A percentile compares a stretch with the other conserved stretches of the same genome.
Evolutionary conservation across 108 stramenopile genomes (phyloP).

Genomic region (Skeletonema menzelii): DNA sequence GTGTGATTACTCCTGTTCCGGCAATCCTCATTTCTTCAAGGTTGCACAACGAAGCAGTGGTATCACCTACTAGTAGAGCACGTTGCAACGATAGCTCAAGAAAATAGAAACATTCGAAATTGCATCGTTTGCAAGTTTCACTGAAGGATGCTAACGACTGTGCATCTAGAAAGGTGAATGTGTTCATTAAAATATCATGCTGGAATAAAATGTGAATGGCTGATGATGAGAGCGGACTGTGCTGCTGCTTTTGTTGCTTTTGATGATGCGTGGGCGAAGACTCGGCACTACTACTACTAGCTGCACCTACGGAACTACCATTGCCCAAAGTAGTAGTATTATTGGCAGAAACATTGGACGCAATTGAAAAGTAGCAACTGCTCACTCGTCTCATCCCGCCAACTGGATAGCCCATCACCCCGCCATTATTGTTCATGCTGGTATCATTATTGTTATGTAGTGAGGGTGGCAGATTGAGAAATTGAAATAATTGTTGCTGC

Average conservation of each 20-base stretch:
- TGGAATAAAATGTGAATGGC: constrained; percentile 47
- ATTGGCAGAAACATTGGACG: constrained; percentile 16
- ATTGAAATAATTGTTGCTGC: constrained; percentile 1
- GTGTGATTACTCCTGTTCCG: constrained; percentile 55
- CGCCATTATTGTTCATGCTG: neutral
- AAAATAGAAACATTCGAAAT: constrained; percentile 78
- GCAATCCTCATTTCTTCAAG: constrained; percentile 14
- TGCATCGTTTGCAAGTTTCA: constrained; percentile 64
- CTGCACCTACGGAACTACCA: too few species aligned
- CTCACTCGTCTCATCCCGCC: constrained; percentile 62
- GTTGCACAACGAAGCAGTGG: too few species aligned
- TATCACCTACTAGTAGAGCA: constrained; percentile 41
- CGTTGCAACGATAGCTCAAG: constrained; percentile 77
- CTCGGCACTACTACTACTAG: neutral
- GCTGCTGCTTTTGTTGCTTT: neutral
- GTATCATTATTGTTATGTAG: neutral
- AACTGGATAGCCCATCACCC: constrained; percentile 8
- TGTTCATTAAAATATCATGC: constrained; percentile 78
- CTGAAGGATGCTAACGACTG: constrained; percentile 62
- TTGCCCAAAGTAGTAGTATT: neutral
- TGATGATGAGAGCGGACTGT: neutral
- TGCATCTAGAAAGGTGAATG: constrained; percentile 67
- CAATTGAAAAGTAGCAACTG: constrained; percentile 69
- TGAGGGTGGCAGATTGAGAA: neutral
- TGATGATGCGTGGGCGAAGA: constrained; percentile 8